Evolutionary conservation across 192 early-diverging fungal genomes (phyloP), one percentile per base, ranked within the genome.

Genomic region (Backusella psychrophila): DNA sequence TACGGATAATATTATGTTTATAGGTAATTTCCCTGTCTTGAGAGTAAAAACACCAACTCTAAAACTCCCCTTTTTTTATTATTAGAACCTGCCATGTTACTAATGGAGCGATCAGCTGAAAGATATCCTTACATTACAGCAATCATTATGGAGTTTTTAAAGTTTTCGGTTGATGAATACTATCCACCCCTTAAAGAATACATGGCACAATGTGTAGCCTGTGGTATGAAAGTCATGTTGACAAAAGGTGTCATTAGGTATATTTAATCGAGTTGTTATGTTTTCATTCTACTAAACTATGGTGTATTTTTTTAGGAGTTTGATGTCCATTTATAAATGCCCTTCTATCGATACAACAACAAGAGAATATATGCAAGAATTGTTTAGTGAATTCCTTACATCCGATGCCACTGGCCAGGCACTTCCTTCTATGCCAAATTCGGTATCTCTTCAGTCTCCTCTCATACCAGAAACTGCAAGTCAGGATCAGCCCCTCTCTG

Each of bases 1-100:
- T 6, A n/a, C 67, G 12, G 92, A 94, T 67, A 91, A 84, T 71
- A 90, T 95, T 34, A 95, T 95, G 94, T 83, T 83, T 52, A 88
- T 90, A 46, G 88, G 88, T 86, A 85, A 52, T 67, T 41, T 31
- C 3, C 9, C 9, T 39, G 7, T 39, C 11, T 38, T 11, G 9
- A 33, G 38, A 8, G 38, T 39, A 39, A 39, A 39, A 39, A 0
- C 38, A 2, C 38, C n/a, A 23, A 26, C 15, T 46, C 41, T 19
- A 33, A 15, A 15, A n/a, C 38, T 34, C 1, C 29, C 23, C 23
- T 33, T 33, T 33, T 33, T 33, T 33, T 33, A 41, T 82, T 73
- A 21, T 77, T 86, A 81, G 94, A 95, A 78, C 94, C 94, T 0
- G 91, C 89, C 2, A 91, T 94, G 77, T 81, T 95, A 6, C 81